Base-by-base conservation (phyloP, 2,329 filamentous ascomycete genomes). In the Stachybotrys echinatus region DNA sequence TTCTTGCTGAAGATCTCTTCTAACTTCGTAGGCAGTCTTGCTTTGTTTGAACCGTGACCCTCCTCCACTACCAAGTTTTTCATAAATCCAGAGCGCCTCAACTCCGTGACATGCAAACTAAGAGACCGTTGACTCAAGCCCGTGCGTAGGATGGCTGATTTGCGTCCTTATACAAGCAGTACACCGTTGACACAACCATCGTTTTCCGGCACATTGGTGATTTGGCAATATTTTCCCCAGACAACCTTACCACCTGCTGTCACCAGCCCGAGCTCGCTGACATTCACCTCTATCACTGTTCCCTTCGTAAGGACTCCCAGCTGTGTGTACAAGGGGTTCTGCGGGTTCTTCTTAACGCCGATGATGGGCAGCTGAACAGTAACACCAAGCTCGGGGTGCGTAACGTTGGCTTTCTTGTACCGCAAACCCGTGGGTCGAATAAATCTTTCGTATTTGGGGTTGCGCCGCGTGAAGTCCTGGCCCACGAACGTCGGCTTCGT, bases 201-300 rank as follows among this genome's bases (percentile, higher is more conserved):
- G 54, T 71, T 71, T 61, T 77, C 74, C 3, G 72, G 71, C 57
- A 74, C 74, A 62, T 78, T 79, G 6, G 67, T 72, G 27, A 70
- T 60, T 53, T 67, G 59, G 23, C 17, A 14, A 73, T 85, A 94
- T 58, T 89, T 79, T 59, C 89, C 91, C 92, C 92, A 96, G 6
- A 92, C 89, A 8, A 96, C 89, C 74, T 96, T 96, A 55, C 94
- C 94, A 54, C 84, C 85, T 2, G 92, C 87, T 3, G 94, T 97
- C 17, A 95, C 90, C 54, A 97, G 75, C 55, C 94, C 94, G 55
- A 97, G 72, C 67, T 99, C 94, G 50, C 82, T 88, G 23, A 96
- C 91, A 65, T 99, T 96, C 61, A 97, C 91, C 71, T 97, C 92
- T 63, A 92, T 83, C 46, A 77, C 67, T 1, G 73, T 92, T 55